Base-by-base conservation (phyloP, 495 filamentous ascomycete species). In the Penicillium mononematosum region DNA sequence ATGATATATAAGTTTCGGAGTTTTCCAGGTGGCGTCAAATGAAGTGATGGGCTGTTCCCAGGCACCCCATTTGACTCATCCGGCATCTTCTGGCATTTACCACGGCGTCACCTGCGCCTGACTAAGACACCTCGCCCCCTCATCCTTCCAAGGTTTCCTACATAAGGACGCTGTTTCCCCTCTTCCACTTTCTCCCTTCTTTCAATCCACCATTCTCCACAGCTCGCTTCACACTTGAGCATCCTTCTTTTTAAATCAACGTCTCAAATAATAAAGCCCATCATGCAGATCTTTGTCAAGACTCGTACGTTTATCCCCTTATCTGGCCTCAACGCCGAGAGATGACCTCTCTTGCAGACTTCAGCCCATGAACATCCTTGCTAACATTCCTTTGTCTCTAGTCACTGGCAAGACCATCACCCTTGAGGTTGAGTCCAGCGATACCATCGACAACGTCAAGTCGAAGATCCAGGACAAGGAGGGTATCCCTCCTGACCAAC, bases 391-490 rank as follows among this genome's bases (percentile, higher is more conserved):
- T 44, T 31, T 5, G 39, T 41, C 39, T 57, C 12, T 53, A 76
- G 74, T 96, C 62, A 98, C 93, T 53, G 93, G 93, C 74, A 98
- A 98, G 89, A 98, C 93, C 81, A 98, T 98, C 83, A 98, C 93
- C 66, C 86, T 98, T 68, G 93, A 98, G 90, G 94, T 98, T 19
- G 93, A 98, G 83, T 96, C 91, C 56, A 91, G 87, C 57, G 93
- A 98, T 68, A 97, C 93, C 59, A 97, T 98, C 81, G 94, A 98
- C 81, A 98, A 97, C 67, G 93, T 98, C 64, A 98, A 98, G 88
- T 83, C 83, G 58, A 98, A 98, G 88, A 98, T 98, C 51, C 93
- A 98, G 76, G 93, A 98, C 73, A 98, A 98, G 90, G 93, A 98
- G 78, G 93, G 93, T 42, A 98, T 98, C 65, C 93, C 93, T 45